Conservation (phyloP, 2,329 filamentous ascomycete genomes). For the Ceratocystis diversiconidia region DNA sequence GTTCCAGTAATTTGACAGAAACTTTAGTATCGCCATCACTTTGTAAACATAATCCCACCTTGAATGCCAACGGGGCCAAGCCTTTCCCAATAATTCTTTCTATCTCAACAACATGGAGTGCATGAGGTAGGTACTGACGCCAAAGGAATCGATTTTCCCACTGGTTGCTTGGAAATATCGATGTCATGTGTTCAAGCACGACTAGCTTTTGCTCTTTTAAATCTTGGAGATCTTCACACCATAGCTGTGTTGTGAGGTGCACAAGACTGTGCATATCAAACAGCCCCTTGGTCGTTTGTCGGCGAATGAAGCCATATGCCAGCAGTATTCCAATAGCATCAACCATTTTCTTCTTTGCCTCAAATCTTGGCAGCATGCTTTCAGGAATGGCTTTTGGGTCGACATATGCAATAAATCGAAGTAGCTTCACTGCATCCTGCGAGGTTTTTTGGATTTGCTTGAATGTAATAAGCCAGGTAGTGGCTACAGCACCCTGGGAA, state of each 20-base stretch:
- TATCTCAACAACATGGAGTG: too few relatives aligned
- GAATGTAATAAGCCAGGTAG: background rate
- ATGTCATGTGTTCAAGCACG: background rate
- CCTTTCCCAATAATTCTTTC: too few relatives aligned
- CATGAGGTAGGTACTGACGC: too few relatives aligned
- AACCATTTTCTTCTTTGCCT: background rate
- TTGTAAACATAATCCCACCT: too few relatives aligned
- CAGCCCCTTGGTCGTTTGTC: background rate
- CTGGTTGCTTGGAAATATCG: too few relatives aligned
- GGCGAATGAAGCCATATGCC: background rate
- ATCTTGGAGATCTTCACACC: background rate
- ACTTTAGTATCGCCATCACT: too few relatives aligned
- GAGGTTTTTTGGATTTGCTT: background rate
- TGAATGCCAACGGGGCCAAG: too few relatives aligned
- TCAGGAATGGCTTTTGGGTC: background rate
- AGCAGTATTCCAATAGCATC: background rate
- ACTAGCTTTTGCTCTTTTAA: too few relatives aligned
- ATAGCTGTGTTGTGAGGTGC: background rate
- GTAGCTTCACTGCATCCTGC: background rate
- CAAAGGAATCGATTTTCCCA: too few relatives aligned
- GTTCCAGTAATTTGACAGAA: too few relatives aligned
- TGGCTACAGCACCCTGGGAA: background rate
- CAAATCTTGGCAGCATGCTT: background rate
- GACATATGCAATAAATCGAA: background rate
- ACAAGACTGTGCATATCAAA: background rate